Evolutionary conservation across 1,139 yeast species (phyloP), one percentile per base, ranked within the genome.

Genomic region (Taphrina communis): DNA sequence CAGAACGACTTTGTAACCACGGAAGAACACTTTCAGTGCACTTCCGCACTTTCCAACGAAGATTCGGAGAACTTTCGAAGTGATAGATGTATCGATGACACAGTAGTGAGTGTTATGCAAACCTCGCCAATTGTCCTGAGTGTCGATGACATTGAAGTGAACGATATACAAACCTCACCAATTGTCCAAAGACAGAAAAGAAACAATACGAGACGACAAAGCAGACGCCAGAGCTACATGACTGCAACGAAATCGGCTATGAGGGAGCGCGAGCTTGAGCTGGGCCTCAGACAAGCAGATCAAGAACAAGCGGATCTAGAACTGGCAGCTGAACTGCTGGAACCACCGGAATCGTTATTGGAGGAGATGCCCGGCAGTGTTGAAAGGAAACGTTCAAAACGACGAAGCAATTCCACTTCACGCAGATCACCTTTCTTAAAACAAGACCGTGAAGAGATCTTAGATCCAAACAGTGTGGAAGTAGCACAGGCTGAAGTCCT

Each of bases 281-380:
- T 50, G 8, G 57, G 53, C 14, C 36, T 17, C 6, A 25, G 42
- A 19, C 66, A 61, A 25, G 69, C 39, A n/a, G 60, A 53, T 31
- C 65, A 50, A 17, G 61, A 68, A 38, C 69, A 50, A 12, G 61
- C 55, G 7, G 69, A 68, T 41, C 53, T 35, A 4, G 51, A 39
- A 31, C 44, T 68, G 17, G 53, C 50, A 41, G 21, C 65, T n/a
- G 57, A 38, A 12, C 8, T 44, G n/a, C 17, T 50, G 9, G 68
- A 55, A 19, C 44, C 65, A 12, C 59, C 60, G 7, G 68, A 50
- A n/a, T 39, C 60, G 9, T 36, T 68, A n/a, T 46, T 68, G 25
- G 52, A 39, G 12, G 70, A 68, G 52, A 58, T 63, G 61, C 70
- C 70, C 7, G 70, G 70, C 11, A 68, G 70, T 65, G 69, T 68